These are phyloP conservation scores for Globisporangium alternatum DNA, from an alignment of 352 stramenopile genomes.

Conservation along the genomic window DNA sequence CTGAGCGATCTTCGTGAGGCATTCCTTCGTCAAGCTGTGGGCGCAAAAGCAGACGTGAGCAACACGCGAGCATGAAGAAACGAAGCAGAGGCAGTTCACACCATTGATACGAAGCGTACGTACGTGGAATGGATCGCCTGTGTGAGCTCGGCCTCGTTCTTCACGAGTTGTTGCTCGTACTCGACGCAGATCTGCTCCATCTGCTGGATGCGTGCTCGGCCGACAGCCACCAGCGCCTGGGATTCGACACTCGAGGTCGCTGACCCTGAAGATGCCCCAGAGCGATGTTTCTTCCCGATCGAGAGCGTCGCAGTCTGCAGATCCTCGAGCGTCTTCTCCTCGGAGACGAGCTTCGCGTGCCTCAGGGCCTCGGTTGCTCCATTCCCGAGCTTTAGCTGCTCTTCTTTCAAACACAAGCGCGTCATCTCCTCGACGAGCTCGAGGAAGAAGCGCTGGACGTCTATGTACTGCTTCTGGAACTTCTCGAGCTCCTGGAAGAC, in stretches of 20 bases:
- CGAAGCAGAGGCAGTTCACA: not conserved
- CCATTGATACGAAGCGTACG: not conserved
- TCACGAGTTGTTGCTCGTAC: conserved; percentile 54
- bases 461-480: conserved; percentile 49
- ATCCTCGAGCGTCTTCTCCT: conserved; percentile 53
- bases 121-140: conserved; percentile 43
- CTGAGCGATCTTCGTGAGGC: conserved; percentile 33
- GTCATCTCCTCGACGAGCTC: conserved; percentile 51
- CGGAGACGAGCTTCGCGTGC: conserved; percentile 20
- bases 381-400: conserved; percentile 27
- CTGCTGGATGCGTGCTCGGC: conserved; percentile 37
- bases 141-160: conserved; percentile 46
- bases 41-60: not conserved
- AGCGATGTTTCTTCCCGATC: conserved; percentile 5
- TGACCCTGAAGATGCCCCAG: not conserved
- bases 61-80: conserved; percentile 2
- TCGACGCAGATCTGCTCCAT: conserved; percentile 32
- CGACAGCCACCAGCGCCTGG: conserved; percentile 38
- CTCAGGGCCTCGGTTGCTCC: conserved; percentile 11
- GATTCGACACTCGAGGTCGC: conserved; percentile 32
- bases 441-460: conserved; percentile 51
- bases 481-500: conserved; percentile 51
- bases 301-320: conserved; percentile 30
- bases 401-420: conserved; percentile 33
- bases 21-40: conserved; percentile 31